phyloP scores from a whole-genome alignment of 208 protist genomes.

The Crithidia bombi region DNA sequence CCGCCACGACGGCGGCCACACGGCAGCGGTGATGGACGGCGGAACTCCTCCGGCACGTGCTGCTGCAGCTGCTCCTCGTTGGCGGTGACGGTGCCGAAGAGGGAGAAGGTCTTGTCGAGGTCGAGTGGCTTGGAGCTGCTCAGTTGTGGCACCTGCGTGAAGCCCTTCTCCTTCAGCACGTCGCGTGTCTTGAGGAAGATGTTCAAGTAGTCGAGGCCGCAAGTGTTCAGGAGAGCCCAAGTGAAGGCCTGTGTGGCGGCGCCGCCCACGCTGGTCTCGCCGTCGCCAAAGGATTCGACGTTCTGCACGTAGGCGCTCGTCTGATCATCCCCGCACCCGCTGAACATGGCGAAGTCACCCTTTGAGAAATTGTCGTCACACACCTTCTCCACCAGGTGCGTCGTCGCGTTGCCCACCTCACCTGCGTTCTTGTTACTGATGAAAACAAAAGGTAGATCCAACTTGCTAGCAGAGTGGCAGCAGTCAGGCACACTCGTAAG shows the following conservation, averaged over 20 bases:
- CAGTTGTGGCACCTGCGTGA: conserved; percentile 88
- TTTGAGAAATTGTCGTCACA: conserved; percentile 74
- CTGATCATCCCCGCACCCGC: conserved; percentile 83
- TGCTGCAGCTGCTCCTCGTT: conserved; percentile 60
- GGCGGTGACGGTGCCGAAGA: conserved; percentile 82
- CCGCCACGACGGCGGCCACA: conserved; percentile 13
- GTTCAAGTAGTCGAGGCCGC: conserved; percentile 72
- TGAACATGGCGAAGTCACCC: conserved; percentile 90
- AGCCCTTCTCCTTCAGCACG: conserved; percentile 69
- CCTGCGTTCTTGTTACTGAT: conserved; percentile 27
- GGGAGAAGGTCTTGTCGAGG: conserved; percentile 86
- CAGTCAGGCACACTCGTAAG: conserved; percentile 94
- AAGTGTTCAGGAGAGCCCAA: conserved; percentile 73
- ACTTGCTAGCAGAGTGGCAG: conserved; percentile 91
- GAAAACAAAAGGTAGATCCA: conserved; percentile 91
- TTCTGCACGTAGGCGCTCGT: conserved; percentile 77
- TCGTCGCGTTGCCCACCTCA: conserved; percentile 19
- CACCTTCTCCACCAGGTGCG: conserved; percentile 56
- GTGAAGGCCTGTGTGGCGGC: conserved; percentile 88
- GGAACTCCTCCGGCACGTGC: conserved; percentile 63
- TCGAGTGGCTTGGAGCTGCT: conserved; percentile 90
- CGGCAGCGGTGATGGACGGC: conserved; percentile 35
- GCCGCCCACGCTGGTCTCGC: conserved; percentile 22
- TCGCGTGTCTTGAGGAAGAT: conserved; percentile 85
- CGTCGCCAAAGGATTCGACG: conserved; percentile 51